These are phyloP conservation scores for Trichoderma brevicompactum DNA, from an alignment of 2,329 filamentous ascomycete genomes.

Conservation along the genomic window DNA sequence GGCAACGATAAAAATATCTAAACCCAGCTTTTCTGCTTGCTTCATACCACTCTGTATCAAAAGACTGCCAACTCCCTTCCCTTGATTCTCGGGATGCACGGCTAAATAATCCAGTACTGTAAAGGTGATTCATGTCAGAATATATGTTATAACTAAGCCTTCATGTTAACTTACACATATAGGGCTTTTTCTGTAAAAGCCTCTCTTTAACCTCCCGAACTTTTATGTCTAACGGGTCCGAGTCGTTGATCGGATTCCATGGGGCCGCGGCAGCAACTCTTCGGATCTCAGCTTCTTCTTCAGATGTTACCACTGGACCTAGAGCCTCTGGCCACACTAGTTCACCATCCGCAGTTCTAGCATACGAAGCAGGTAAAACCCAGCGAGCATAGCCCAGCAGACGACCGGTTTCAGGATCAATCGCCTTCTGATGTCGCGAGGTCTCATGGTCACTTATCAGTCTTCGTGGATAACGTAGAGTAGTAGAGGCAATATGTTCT, in stretches of 20 bases:
- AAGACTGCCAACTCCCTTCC: slow-evolving; percentile 36
- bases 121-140: too few species aligned
- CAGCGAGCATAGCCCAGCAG: slow-evolving; percentile 36
- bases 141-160: too few species aligned
- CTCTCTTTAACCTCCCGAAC: not conserved
- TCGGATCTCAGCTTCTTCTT: slow-evolving; percentile 26
- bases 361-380: slow-evolving; percentile 31
- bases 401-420: slow-evolving; percentile 34
- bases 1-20: slow-evolving; percentile 36
- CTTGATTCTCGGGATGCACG: slow-evolving; percentile 38
- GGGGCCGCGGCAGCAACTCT: slow-evolving; percentile 25
- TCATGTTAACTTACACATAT: not conserved
- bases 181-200: not conserved
- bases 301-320: not conserved
- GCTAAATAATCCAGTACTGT: slow-evolving; percentile 38
- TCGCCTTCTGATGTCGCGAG: slow-evolving; percentile 33
- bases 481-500: not conserved
- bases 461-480: slow-evolving; percentile 9
- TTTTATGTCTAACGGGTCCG: slow-evolving; percentile 18
- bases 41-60: slow-evolving; percentile 37
- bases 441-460: slow-evolving; percentile 31
- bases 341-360: slow-evolving; percentile 11
- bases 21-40: slow-evolving; percentile 34
- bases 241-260: slow-evolving; percentile 27
- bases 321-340: slow-evolving; percentile 28